A percentile compares a stretch with the other conserved stretches of the same genome.
These are phyloP conservation scores for Penicillium vulpinum DNA, from an alignment of 2,329 filamentous ascomycete species.

Conservation along the genomic window DNA sequence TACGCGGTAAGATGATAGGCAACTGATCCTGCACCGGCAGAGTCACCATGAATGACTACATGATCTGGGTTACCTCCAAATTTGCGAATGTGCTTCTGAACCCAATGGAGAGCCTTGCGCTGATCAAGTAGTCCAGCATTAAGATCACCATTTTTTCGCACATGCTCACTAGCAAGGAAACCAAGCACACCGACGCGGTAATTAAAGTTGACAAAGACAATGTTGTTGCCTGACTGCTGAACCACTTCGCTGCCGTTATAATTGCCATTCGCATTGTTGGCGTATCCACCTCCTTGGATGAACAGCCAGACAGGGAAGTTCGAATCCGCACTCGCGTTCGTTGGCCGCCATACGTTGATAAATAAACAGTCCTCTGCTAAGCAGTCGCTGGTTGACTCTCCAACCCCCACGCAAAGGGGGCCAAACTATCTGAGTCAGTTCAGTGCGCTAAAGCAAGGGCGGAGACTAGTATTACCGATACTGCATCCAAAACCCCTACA, in stretches of 20 bases:
- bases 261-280: constrained; percentile 51
- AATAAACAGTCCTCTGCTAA: constrained; percentile 40
- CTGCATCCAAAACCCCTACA: constrained; percentile 50
- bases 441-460: no score
- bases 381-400: constrained; percentile 61
- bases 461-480: constrained; percentile 40
- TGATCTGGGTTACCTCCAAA: constrained; percentile 62
- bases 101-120: constrained; percentile 61
- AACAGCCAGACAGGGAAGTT: constrained; percentile 63
- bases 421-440: constrained; percentile 23
- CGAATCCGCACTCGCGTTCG: constrained; percentile 35
- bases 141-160: constrained; percentile 57
- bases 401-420: constrained; percentile 63
- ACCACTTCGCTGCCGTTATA: constrained; percentile 61
- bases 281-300: constrained; percentile 62
- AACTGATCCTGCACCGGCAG: constrained; percentile 61
- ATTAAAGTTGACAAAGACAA: constrained; percentile 70
- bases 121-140: constrained; percentile 68
- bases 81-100: constrained; percentile 56
- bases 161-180: constrained; percentile 60
- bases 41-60: constrained; percentile 63
- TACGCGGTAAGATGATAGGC: constrained; percentile 55
- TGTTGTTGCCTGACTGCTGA: constrained; percentile 54
- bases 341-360: constrained; percentile 36
- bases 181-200: constrained; percentile 66